Conservation (phyloP, 176 grass and related monocot genomes). For the Carex pumila region DNA sequence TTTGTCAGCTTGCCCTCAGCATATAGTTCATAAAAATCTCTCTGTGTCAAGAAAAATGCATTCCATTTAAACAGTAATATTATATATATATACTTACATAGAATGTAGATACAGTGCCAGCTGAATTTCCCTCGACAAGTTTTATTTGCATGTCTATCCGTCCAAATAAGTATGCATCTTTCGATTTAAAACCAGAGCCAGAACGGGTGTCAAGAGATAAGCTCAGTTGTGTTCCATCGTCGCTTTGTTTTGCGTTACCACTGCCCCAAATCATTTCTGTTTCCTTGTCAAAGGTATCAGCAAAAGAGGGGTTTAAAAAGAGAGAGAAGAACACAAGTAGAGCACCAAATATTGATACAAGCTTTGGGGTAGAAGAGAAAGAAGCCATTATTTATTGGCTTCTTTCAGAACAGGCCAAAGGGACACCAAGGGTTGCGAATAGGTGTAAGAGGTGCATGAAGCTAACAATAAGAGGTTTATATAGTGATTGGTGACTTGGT, state of each 20-base stretch:
- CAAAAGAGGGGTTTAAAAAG: conserved; percentile 1
- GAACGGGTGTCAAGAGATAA: conserved; percentile 31
- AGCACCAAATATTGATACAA: neutral
- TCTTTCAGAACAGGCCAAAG: neutral
- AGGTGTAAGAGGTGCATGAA: neutral
- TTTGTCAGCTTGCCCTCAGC: too few species aligned
- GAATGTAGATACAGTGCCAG: conserved; percentile 44
- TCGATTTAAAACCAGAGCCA: conserved; percentile 32
- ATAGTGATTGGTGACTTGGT: conserved; percentile 5
- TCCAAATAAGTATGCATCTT: conserved; percentile 38
- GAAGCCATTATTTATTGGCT: conserved; percentile 18
- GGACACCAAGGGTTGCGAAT: neutral
- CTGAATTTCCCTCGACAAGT: conserved; percentile 40
- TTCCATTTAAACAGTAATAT: neutral
- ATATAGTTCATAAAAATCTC: neutral
- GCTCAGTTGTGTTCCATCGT: conserved; percentile 25
- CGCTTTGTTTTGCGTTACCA: conserved; percentile 1
- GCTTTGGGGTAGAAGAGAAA: conserved; percentile 5
- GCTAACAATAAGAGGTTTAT: conserved; percentile 7
- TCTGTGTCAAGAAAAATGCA: neutral
- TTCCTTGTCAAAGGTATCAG: conserved; percentile 17
- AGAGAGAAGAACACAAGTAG: neutral
- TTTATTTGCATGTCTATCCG: conserved; percentile 58
- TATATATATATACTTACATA: conserved; percentile 38
- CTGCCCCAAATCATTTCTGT: conserved; percentile 39